phyloP scores from a whole-genome alignment of 306 rosid genomes.

The Cotoneaster glaucophyllus region DNA sequence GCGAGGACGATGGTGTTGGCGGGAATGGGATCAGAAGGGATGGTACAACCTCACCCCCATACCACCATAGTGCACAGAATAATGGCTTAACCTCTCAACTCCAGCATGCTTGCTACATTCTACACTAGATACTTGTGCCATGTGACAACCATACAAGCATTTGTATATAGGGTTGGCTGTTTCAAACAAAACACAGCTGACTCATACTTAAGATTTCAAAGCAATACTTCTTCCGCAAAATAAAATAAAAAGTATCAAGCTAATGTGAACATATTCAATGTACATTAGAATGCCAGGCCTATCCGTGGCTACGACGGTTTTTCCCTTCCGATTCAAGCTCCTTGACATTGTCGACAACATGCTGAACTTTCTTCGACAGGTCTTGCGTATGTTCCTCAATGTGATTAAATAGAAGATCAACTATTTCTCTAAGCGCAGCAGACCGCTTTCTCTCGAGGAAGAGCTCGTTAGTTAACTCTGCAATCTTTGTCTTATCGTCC shows the following conservation, averaged over 20 bases:
- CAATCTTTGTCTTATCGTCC: constrained; percentile 22
- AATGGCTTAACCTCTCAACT: not conserved
- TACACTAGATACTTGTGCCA: not conserved
- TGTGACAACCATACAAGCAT: not conserved
- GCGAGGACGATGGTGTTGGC: not conserved
- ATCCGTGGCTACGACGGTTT: constrained; percentile 1
- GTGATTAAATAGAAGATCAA: constrained; percentile 27
- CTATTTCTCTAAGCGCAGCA: constrained; percentile 26
- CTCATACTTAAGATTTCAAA: not conserved
- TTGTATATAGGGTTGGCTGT: not conserved
- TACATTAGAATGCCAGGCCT: not conserved
- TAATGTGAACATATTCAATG: not conserved
- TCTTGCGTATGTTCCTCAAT: constrained; percentile 28
- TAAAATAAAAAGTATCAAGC: not conserved
- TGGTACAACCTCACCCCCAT: not conserved
- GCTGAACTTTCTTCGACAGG: constrained; percentile 18
- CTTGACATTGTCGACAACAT: constrained; percentile 14
- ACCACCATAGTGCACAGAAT: not conserved
- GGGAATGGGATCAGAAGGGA: not conserved
- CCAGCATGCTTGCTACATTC: not conserved
- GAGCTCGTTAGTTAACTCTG: constrained; percentile 23
- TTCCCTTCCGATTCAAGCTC: constrained; percentile 24
- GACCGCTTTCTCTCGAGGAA: constrained; percentile 32
- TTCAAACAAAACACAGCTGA: not conserved
- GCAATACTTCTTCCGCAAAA: not conserved